These are phyloP conservation scores for Capsicum rhomboideum DNA, from an alignment of 257 asterid species.

Conservation along the genomic window DNA sequence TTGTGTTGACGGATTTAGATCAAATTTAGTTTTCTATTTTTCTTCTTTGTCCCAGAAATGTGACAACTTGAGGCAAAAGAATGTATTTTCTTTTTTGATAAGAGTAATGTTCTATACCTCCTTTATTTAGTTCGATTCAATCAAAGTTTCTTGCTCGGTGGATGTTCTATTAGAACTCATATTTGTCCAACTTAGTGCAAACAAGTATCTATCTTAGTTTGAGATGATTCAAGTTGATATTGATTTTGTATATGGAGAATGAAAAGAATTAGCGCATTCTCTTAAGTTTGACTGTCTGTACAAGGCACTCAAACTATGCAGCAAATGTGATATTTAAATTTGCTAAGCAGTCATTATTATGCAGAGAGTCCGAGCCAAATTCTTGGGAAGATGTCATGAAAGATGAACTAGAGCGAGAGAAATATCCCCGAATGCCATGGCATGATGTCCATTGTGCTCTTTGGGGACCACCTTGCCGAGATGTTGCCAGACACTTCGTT, in stretches of 20 bases:
- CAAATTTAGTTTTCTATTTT: background rate
- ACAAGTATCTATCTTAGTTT: background rate
- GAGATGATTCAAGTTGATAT: background rate
- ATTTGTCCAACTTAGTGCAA: background rate
- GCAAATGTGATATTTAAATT: background rate
- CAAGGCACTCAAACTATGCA: background rate
- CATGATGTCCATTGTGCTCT: conserved; percentile 97
- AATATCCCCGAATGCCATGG: conserved; percentile 99
- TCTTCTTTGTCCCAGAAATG: background rate
- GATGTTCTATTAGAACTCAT: background rate
- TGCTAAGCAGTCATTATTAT: background rate
- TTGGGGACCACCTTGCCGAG: conserved; percentile 98
- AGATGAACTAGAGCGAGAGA: conserved; percentile 79
- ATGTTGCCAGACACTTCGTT: conserved; percentile 89
- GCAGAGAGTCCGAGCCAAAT: conserved; percentile 95
- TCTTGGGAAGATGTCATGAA: conserved; percentile 90
- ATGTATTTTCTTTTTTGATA: background rate
- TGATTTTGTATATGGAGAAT: background rate
- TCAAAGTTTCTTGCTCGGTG: background rate
- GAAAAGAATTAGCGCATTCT: background rate
- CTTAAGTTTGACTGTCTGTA: background rate
- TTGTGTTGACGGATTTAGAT: background rate
- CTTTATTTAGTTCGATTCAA: background rate
- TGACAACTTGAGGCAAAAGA: background rate
- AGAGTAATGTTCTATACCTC: background rate